Conservation (phyloP, 1,284 basidiomycete species). For the Rhizopogon hawkerae region DNA sequence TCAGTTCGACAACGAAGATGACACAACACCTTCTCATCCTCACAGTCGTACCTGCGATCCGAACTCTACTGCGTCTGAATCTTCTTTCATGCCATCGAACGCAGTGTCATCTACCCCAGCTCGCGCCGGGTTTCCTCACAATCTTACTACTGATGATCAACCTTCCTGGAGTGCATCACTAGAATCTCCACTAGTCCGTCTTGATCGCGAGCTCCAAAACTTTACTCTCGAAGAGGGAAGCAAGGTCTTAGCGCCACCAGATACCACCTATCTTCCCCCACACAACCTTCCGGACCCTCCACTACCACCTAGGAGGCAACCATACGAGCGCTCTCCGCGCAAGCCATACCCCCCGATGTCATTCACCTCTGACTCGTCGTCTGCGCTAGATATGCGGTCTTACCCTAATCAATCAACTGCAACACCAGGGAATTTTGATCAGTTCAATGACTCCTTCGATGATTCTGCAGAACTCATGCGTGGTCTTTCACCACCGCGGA, state of each 20-base stretch:
- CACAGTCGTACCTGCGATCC: slow-evolving; percentile 27
- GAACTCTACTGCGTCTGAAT: slow-evolving; percentile 47
- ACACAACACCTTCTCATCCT: slow-evolving; percentile 17
- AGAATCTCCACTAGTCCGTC: slow-evolving; percentile 67
- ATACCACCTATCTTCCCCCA: slow-evolving; percentile 36
- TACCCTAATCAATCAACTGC: not conserved
- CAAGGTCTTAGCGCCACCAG: slow-evolving; percentile 12
- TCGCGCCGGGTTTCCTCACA: slow-evolving; percentile 30
- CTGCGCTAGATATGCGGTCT: slow-evolving; percentile 23
- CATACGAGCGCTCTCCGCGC: slow-evolving; percentile 25
- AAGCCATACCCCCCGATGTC: slow-evolving; percentile 24
- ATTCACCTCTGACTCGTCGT: slow-evolving; percentile 25
- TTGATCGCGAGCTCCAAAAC: slow-evolving; percentile 61
- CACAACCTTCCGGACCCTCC: slow-evolving; percentile 52
- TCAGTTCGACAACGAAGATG: slow-evolving; percentile 5
- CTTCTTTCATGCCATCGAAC: slow-evolving; percentile 61
- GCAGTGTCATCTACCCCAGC: slow-evolving; percentile 72
- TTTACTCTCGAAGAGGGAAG: slow-evolving; percentile 37
- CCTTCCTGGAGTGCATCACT: slow-evolving; percentile 62
- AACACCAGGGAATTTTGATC: slow-evolving; percentile 27
- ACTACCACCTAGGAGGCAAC: slow-evolving; percentile 29
- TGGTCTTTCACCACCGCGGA: slow-evolving; percentile 82
- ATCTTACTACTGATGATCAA: slow-evolving; percentile 35
- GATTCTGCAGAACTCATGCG: slow-evolving; percentile 34
- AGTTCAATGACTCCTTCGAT: slow-evolving; percentile 54